Evolutionary conservation across 1,139 yeast genomes (phyloP).

Genomic region (Scheffersomyces parashehatae): DNA sequence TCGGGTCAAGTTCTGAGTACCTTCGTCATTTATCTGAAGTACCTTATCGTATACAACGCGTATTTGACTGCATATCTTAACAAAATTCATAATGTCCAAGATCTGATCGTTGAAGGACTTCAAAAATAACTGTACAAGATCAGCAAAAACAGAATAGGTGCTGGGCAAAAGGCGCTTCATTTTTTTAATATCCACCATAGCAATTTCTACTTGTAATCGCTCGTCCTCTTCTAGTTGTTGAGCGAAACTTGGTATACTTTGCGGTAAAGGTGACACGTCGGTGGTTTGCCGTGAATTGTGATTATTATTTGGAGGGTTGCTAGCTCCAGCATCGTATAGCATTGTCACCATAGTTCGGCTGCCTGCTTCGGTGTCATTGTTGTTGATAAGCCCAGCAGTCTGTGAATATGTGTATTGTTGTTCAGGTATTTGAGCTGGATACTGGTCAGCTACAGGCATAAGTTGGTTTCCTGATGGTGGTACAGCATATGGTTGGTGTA

Average conservation of each 20-base stretch:
- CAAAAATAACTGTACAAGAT: slow-evolving; percentile 7
- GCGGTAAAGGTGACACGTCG: background rate
- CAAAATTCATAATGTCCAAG: slow-evolving; percentile 6
- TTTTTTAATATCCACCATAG: slow-evolving; percentile 10
- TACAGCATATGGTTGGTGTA: background rate
- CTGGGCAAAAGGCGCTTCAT: slow-evolving; percentile 11
- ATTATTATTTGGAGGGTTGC: no score
- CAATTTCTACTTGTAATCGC: slow-evolving; percentile 6
- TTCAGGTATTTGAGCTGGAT: background rate
- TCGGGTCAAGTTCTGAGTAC: slow-evolving; percentile 4
- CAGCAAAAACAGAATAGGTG: slow-evolving; percentile 6
- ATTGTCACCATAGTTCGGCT: background rate
- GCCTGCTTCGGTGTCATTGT: background rate
- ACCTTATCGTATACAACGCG: slow-evolving; percentile 7
- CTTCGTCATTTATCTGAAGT: slow-evolving; percentile 7
- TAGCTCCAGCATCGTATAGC: background rate
- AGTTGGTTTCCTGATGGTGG: background rate
- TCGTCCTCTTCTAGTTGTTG: slow-evolving; percentile 7
- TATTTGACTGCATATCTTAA: slow-evolving; percentile 2
- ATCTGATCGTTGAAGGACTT: slow-evolving; percentile 9
- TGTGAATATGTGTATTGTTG: background rate
- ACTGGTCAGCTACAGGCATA: background rate
- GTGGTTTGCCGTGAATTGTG: no score
- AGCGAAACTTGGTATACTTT: slow-evolving; percentile 1
- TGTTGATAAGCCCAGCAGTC: background rate